phyloP scores from a whole-genome alignment of 2,329 filamentous ascomycete genomes.

The Hymenoscyphus salicellus region DNA sequence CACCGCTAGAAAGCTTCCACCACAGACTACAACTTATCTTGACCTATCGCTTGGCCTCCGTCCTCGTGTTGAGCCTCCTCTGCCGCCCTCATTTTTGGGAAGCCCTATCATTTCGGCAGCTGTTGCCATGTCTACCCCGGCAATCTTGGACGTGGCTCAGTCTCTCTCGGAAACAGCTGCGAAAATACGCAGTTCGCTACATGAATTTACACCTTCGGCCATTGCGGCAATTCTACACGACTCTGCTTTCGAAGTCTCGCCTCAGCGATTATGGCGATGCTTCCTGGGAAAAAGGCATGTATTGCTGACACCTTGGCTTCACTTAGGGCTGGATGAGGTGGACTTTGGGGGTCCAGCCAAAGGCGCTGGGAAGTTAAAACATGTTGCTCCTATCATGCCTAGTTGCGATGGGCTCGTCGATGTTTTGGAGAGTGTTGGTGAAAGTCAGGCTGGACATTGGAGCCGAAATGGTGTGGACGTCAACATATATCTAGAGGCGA shows the following conservation, averaged over 20 bases:
- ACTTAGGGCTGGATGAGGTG: constrained; percentile 40
- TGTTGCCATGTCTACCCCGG: constrained; percentile 23
- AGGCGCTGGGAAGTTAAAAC: constrained; percentile 30
- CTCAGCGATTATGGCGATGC: constrained; percentile 48
- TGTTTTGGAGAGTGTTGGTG: constrained; percentile 37
- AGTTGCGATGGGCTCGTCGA: constrained; percentile 43
- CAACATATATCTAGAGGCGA: constrained; percentile 36
- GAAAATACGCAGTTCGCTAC: constrained; percentile 38
- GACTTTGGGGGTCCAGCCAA: constrained; percentile 37
- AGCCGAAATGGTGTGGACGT: constrained; percentile 38
- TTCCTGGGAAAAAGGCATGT: constrained; percentile 44
- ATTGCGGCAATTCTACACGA: constrained; percentile 44
- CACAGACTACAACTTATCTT: constrained; percentile 35
- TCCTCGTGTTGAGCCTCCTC: constrained; percentile 38
- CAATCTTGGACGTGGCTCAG: constrained; percentile 12
- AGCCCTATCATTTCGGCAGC: constrained; percentile 44
- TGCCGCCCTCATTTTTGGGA: constrained; percentile 43
- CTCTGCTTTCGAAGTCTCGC: constrained; percentile 42
- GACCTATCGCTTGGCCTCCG: constrained; percentile 44
- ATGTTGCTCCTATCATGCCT: constrained; percentile 44
- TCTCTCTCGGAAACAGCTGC: constrained; percentile 25
- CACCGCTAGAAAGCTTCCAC: constrained; percentile 37
- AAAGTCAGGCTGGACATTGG: constrained; percentile 22
- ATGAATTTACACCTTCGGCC: constrained; percentile 38
- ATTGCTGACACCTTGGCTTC: constrained; percentile 46